A percentile compares a stretch with the other conserved stretches of the same genome.
Conservation (phyloP, 768 basidiomycete species). For the Kwoniella sp. region DNA sequence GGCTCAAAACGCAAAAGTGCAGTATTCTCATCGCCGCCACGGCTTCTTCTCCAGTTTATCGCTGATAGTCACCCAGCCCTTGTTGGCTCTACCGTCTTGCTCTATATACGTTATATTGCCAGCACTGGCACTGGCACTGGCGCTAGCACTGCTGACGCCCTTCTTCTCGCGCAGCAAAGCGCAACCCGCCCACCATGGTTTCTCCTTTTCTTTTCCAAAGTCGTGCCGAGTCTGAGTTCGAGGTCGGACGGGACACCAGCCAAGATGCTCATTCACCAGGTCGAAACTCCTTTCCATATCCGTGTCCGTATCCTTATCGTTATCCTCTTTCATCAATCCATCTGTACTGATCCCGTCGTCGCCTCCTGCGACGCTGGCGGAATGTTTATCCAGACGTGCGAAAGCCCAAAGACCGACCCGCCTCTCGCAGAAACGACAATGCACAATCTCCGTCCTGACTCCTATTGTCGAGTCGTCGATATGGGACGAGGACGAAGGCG, state of each 20-base stretch:
- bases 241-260: conserved; percentile 42
- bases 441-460: conserved; percentile 33
- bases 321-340: too few species aligned
- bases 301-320: too few species aligned
- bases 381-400: background rate
- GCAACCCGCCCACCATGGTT: conserved; percentile 31
- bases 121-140: too few species aligned
- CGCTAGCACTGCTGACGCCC: background rate
- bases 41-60: conserved; percentile 37
- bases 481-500: conserved; percentile 9
- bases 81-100: conserved; percentile 3
- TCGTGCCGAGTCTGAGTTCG: background rate
- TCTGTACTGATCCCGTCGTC: too few species aligned
- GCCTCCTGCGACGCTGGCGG: background rate
- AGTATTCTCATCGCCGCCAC: conserved; percentile 25
- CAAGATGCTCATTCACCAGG: conserved; percentile 38
- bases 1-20: too few species aligned
- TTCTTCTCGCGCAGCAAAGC: conserved; percentile 22
- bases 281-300: conserved; percentile 28
- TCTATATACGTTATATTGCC: too few species aligned
- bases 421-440: conserved; percentile 41
- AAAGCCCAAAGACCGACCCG: conserved; percentile 41
- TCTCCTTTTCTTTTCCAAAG: background rate
- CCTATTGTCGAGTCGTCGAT: background rate
- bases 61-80: conserved; percentile 31